phyloP scores from a whole-genome alignment of 1,139 yeast genomes.

The Taphrina communis region DNA sequence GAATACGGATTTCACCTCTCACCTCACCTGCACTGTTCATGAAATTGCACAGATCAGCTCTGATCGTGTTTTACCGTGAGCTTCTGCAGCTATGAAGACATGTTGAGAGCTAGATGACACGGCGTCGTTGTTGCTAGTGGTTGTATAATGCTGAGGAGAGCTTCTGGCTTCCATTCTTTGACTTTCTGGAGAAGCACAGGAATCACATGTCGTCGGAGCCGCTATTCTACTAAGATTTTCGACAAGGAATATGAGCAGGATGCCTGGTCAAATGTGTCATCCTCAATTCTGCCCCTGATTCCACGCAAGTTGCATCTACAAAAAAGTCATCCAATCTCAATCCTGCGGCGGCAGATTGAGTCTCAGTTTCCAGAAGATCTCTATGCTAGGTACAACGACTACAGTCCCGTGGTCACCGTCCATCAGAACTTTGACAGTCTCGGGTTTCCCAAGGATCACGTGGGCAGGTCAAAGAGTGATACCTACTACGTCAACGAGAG shows the following conservation, averaged over 20 bases:
- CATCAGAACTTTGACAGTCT: conserved; percentile 86
- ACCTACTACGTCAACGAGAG: conserved; percentile 84
- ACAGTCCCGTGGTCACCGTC: conserved; percentile 81
- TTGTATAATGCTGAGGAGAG: background rate
- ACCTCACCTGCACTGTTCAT: background rate
- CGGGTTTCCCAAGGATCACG: conserved; percentile 90
- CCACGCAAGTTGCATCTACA: conserved; percentile 76
- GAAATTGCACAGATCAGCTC: background rate
- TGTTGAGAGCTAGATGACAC: too few species aligned
- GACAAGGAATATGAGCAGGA: conserved; percentile 67
- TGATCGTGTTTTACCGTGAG: background rate
- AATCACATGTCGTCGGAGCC: conserved; percentile 5
- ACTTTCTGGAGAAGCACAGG: background rate
- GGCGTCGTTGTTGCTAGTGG: background rate
- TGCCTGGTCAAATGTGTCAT: conserved; percentile 85
- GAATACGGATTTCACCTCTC: background rate
- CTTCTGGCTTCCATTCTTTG: background rate
- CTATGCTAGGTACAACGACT: conserved; percentile 78
- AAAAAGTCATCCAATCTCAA: conserved; percentile 86
- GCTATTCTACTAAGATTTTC: conserved; percentile 50
- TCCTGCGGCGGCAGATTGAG: conserved; percentile 75
- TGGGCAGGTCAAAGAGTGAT: conserved; percentile 90
- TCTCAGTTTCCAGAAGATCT: conserved; percentile 57
- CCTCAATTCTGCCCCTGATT: conserved; percentile 69
- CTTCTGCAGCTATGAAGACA: background rate